A percentile compares a stretch with the other conserved stretches of the same genome.
These are phyloP conservation scores for Ogataea pilisensis DNA, from an alignment of 805 yeast genomes.

Conservation along the genomic window DNA sequence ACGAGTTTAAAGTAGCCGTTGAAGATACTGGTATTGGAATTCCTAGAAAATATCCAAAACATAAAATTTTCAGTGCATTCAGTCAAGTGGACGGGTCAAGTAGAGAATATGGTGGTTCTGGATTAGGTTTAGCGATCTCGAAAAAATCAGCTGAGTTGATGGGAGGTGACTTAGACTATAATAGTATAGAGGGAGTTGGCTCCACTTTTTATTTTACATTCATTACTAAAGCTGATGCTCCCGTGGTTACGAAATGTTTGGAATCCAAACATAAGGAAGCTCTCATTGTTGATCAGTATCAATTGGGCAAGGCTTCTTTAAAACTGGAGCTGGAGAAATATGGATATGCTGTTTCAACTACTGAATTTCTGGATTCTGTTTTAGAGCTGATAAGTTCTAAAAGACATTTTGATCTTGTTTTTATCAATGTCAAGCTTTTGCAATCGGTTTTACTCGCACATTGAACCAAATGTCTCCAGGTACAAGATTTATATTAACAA, in stretches of 20 bases:
- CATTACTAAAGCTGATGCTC: constrained; percentile 25
- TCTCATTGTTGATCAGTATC: constrained; percentile 31
- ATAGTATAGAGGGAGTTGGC: constrained; percentile 43
- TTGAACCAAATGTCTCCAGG: constrained; percentile 1
- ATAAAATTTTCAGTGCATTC: constrained; percentile 48
- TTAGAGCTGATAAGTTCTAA: not conserved
- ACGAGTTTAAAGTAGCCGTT: constrained; percentile 38
- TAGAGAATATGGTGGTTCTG: constrained; percentile 50
- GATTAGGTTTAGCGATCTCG: constrained; percentile 80
- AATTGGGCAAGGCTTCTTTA: constrained; percentile 32
- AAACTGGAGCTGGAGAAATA: constrained; percentile 31
- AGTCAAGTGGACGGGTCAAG: constrained; percentile 56
- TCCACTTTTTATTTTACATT: constrained; percentile 41
- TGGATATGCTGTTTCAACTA: constrained; percentile 18
- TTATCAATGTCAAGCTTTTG: not conserved
- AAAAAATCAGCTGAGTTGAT: constrained; percentile 79
- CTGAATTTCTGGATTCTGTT: not conserved
- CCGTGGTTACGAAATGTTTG: not conserved
- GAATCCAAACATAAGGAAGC: constrained; percentile 18
- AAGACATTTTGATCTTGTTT: not conserved
- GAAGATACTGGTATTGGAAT: constrained; percentile 54
- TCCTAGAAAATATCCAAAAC: constrained; percentile 35
- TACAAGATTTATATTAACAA: constrained; percentile 8
- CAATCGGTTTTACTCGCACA: not conserved
- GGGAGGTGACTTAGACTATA: constrained; percentile 48